Conservation (phyloP, 2,329 filamentous ascomycete species). For the Ascochyta viciae-villosae region DNA sequence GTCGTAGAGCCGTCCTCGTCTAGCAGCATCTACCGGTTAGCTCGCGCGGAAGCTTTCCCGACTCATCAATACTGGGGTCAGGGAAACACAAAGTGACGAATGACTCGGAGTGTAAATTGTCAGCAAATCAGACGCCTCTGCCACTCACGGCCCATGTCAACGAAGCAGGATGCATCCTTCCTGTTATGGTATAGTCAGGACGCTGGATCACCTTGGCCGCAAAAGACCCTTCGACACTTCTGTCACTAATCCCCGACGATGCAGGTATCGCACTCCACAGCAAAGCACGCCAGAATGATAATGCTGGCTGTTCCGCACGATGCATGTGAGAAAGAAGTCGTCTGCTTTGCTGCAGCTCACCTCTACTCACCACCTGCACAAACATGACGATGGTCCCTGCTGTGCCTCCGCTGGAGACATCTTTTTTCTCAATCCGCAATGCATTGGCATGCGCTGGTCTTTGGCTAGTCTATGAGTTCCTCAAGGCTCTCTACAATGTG, state of each 20-base stretch:
- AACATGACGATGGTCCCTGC: slow-evolving; percentile 12
- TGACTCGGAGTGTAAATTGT: slow-evolving; percentile 1
- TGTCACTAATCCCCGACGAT: slow-evolving; percentile 19
- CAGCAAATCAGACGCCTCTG: slow-evolving; percentile 18
- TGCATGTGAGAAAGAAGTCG: neutral
- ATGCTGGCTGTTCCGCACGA: slow-evolving; percentile 7
- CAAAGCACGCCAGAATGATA: slow-evolving; percentile 11
- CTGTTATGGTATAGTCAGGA: neutral
- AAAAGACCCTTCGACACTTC: slow-evolving; percentile 14
- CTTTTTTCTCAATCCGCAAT: slow-evolving; percentile 16
- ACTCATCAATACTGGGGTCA: neutral
- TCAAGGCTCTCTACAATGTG: slow-evolving; percentile 34
- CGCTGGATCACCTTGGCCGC: neutral
- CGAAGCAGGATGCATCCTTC: neutral
- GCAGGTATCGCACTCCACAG: slow-evolving; percentile 20
- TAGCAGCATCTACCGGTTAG: neutral
- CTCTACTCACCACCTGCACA: slow-evolving; percentile 1
- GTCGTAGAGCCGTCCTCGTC: neutral
- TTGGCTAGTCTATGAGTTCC: slow-evolving; percentile 23
- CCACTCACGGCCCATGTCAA: slow-evolving; percentile 8
- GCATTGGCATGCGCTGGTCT: slow-evolving; percentile 13
- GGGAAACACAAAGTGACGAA: neutral
- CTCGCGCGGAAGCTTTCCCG: neutral
- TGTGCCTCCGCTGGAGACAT: slow-evolving; percentile 7
- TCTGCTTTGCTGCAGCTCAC: slow-evolving; percentile 3